These are phyloP conservation scores for Iris pallida DNA, from an alignment of 116 monocot genomes.

Conservation along the genomic window DNA sequence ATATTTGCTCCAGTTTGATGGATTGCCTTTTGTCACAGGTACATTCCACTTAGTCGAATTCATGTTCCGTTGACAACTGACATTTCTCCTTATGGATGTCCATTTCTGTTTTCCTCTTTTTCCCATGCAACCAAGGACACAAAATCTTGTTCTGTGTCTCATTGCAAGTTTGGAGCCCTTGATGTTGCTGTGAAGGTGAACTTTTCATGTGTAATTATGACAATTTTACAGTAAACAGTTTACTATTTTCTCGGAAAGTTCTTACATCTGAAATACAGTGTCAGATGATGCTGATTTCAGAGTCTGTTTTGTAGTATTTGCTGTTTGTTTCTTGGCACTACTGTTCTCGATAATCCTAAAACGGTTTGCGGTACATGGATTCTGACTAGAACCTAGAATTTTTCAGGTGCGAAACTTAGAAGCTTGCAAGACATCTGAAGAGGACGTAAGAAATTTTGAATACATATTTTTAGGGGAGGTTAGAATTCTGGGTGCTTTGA, in stretches of 20 bases:
- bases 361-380: neutral
- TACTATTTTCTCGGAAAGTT: neutral
- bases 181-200: constrained; percentile 89
- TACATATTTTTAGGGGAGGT: constrained; percentile 81
- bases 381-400: constrained; percentile 11
- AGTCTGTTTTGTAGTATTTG: too few species aligned
- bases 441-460: constrained; percentile 68
- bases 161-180: constrained; percentile 63
- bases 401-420: constrained; percentile 67
- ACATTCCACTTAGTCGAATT: constrained; percentile 74
- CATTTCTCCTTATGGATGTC: constrained; percentile 33
- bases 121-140: constrained; percentile 20
- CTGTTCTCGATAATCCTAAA: neutral
- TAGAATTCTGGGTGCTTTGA: constrained; percentile 80
- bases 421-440: constrained; percentile 33
- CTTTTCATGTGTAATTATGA: neutral
- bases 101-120: constrained; percentile 33
- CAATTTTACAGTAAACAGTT: neutral
- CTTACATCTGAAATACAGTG: neutral
- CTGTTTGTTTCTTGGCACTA: too few species aligned
- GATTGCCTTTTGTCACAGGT: constrained; percentile 48
- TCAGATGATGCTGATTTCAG: too few species aligned
- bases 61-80: constrained; percentile 28
- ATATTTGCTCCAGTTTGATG: neutral
- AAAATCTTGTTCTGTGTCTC: constrained; percentile 31